A percentile compares a stretch with the other conserved stretches of the same genome.
Evolutionary conservation across 805 yeast genomes (phyloP).

Genomic region (Metschnikowia amazonensis): DNA sequence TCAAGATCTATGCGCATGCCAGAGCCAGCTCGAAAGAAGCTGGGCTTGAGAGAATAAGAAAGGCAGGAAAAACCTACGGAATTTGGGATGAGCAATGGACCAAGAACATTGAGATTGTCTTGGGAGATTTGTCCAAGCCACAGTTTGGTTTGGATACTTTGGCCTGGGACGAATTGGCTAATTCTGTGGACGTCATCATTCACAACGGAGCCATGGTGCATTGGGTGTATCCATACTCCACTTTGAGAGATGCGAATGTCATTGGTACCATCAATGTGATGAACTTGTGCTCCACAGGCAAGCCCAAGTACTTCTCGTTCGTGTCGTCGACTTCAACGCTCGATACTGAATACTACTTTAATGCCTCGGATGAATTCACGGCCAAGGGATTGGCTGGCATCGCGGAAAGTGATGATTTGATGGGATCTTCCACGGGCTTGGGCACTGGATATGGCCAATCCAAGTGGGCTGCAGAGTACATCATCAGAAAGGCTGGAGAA

Average conservation of each 20-base stretch:
- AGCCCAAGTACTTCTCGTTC: slow-evolving; percentile 81
- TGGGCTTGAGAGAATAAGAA: slow-evolving; percentile 73
- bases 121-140: slow-evolving; percentile 76
- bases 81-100: slow-evolving; percentile 65
- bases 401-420: slow-evolving; percentile 75
- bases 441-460: slow-evolving; percentile 96
- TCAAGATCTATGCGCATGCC: slow-evolving; percentile 81
- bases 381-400: slow-evolving; percentile 68
- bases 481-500: slow-evolving; percentile 83
- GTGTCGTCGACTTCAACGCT: slow-evolving; percentile 94
- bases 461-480: slow-evolving; percentile 94
- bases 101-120: slow-evolving; percentile 58
- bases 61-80: slow-evolving; percentile 79
- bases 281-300: slow-evolving; percentile 72
- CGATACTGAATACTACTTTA: slow-evolving; percentile 78
- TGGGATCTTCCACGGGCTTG: slow-evolving; percentile 77
- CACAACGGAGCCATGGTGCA: slow-evolving; percentile 98
- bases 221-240: slow-evolving; percentile 95
- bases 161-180: slow-evolving; percentile 56
- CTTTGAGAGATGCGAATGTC: slow-evolving; percentile 90
- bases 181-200: slow-evolving; percentile 71
- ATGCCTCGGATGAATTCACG: slow-evolving; percentile 66
- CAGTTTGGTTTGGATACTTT: slow-evolving; percentile 63
- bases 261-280: slow-evolving; percentile 80
- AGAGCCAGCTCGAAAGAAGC: slow-evolving; percentile 68